phyloP scores from a whole-genome alignment of 495 filamentous ascomycete genomes.

The Penicillium angulare region DNA sequence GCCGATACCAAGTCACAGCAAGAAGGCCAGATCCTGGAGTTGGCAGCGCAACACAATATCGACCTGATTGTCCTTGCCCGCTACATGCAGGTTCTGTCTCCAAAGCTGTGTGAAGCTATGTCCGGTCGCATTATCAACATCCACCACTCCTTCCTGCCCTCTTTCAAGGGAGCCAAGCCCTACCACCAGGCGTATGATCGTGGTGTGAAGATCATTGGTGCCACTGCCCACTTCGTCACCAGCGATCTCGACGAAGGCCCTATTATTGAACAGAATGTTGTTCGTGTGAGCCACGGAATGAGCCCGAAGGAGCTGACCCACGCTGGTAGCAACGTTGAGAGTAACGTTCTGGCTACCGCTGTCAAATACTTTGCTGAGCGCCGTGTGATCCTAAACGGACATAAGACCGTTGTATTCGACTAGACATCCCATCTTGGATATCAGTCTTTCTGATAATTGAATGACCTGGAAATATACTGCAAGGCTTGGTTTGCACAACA shows the following conservation, averaged over 20 bases:
- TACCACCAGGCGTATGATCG: conserved; percentile 78
- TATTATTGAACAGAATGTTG: conserved; percentile 75
- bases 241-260: conserved; percentile 74
- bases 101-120: conserved; percentile 68
- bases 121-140: conserved; percentile 78
- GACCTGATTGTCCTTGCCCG: conserved; percentile 75
- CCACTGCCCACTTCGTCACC: conserved; percentile 75
- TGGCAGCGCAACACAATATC: conserved; percentile 60
- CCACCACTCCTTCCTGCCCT: conserved; percentile 75
- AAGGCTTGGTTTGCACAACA: no score
- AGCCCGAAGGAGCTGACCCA: conserved; percentile 67
- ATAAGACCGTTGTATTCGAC: conserved; percentile 72
- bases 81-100: conserved; percentile 80
- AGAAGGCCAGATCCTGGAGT: conserved; percentile 61
- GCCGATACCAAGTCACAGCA: conserved; percentile 66
- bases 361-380: conserved; percentile 74
- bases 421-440: no score
- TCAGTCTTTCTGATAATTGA: no score
- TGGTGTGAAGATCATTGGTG: conserved; percentile 78
- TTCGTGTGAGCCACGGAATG: conserved; percentile 66
- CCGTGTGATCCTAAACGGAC: conserved; percentile 67
- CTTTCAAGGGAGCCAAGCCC: conserved; percentile 77
- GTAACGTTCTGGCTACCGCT: conserved; percentile 66
- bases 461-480: no score
- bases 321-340: conserved; percentile 74